phyloP scores from a whole-genome alignment of 306 rosid species.

The Arachis hypogaea region DNA sequence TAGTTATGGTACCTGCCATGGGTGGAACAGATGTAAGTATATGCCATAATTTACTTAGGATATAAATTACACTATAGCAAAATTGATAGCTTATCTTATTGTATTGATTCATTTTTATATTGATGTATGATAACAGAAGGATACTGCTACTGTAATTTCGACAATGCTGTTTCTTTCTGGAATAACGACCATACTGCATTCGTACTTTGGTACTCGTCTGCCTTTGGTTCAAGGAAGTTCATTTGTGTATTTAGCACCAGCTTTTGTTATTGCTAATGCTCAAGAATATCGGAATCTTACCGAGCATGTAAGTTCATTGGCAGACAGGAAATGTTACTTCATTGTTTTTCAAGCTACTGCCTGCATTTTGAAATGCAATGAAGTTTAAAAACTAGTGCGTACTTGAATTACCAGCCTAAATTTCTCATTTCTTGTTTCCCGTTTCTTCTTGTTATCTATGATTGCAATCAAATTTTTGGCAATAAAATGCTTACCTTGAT shows the following conservation, averaged over 20 bases:
- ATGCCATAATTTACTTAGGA: slow-evolving; percentile 33
- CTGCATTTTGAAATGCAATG: slow-evolving; percentile 23
- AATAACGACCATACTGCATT: slow-evolving; percentile 75
- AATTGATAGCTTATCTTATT: slow-evolving; percentile 27
- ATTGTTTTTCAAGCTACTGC: slow-evolving; percentile 24
- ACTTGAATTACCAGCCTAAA: slow-evolving; percentile 1
- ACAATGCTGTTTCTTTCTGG: slow-evolving; percentile 93
- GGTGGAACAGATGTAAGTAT: slow-evolving; percentile 93
- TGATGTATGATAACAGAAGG: slow-evolving; percentile 61
- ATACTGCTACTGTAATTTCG: slow-evolving; percentile 84
- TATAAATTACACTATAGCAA: slow-evolving; percentile 29
- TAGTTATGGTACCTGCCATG: slow-evolving; percentile 89
- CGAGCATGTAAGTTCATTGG: slow-evolving; percentile 73
- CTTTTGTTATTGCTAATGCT: slow-evolving; percentile 76
- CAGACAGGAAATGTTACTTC: slow-evolving; percentile 15
- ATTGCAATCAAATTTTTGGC: slow-evolving; percentile 14
- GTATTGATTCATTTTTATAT: slow-evolving; percentile 24
- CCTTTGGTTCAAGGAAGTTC: slow-evolving; percentile 99
- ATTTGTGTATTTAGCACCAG: slow-evolving; percentile 90
- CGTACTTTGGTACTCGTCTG: slow-evolving; percentile 84
- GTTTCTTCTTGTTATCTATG: slow-evolving; percentile 24
- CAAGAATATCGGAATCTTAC: slow-evolving; percentile 86
- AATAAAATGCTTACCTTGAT: neutral
- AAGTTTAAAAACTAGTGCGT: neutral
- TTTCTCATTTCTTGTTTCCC: neutral